Conservation (phyloP, 192 early-diverging fungal species). For the Linderina pennispora region DNA sequence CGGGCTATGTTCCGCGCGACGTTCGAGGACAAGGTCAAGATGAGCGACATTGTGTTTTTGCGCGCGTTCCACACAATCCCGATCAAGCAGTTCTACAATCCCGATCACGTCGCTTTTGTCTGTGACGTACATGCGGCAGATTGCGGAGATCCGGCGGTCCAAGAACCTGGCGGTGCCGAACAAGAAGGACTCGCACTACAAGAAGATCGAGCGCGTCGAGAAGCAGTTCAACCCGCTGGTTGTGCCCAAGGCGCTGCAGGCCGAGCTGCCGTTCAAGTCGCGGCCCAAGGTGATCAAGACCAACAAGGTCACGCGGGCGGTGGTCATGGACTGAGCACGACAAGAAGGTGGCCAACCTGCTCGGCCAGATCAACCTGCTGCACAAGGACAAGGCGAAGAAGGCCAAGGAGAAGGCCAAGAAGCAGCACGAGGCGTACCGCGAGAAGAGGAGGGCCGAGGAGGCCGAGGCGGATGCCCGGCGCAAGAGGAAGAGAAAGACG, state of each 20-base stretch:
- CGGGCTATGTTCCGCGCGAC: constrained; percentile 93
- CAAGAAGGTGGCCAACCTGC: constrained; percentile 74
- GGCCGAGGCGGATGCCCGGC: constrained; percentile 48
- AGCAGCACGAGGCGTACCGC: constrained; percentile 44
- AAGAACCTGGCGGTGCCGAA: constrained; percentile 57
- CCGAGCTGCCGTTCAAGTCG: constrained; percentile 80
- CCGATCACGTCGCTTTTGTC: constrained; percentile 90
- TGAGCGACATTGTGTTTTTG: constrained; percentile 97
- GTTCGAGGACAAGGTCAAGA: constrained; percentile 96
- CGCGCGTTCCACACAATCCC: constrained; percentile 95
- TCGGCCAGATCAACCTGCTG: constrained; percentile 72
- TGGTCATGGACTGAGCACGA: constrained; percentile 89
- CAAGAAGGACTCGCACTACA: constrained; percentile 85
- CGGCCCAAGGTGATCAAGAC: constrained; percentile 67
- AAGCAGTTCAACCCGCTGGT: constrained; percentile 78
- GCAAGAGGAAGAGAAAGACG: constrained; percentile 62
- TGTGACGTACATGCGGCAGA: constrained; percentile 87
- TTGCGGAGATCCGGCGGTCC: constrained; percentile 75
- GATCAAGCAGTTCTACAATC: constrained; percentile 95
- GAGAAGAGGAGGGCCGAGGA: constrained; percentile 51
- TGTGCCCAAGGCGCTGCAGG: constrained; percentile 75
- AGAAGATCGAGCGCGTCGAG: constrained; percentile 68
- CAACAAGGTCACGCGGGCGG: constrained; percentile 54
- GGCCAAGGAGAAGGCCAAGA: constrained; percentile 52
- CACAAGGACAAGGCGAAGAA: constrained; percentile 74